Base-by-base conservation (phyloP, 1,139 yeast species). In the Saccharomyces pastorianus region DNA sequence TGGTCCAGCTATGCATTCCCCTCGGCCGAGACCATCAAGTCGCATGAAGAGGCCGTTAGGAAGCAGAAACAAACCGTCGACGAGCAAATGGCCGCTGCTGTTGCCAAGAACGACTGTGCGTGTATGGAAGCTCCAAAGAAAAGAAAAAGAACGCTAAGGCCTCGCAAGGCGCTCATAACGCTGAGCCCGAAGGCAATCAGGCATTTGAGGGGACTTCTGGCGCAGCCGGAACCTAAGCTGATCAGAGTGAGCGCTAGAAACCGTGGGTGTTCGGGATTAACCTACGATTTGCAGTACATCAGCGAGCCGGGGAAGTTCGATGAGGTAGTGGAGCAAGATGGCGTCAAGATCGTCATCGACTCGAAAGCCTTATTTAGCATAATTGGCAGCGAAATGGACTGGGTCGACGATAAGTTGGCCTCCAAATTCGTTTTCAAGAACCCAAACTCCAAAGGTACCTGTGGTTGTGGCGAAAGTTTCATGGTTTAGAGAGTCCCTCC, bases 391-490 rank as follows among this genome's bases (percentile, higher is more conserved):
- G 96, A 90, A 72, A 93, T 93, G 99, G 99, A 93, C 73, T 93
- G 97, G 96, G 77, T 88, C 56, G 98, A 93, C 67, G 97, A 93
- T 68, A 90, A 89, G 71, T 76, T 93, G 60, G 82, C 91, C 41
- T 84, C 95, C 17, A 81, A 95, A 67, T 93, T 93, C 70, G 89
- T 93, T 41, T 93, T 93, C 76, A 84, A 80, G 71, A 93, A 93
- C 71, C 99, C 99, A 58, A 93, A 93, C 72, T 86, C 96, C 50
- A 93, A 91, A 75, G 98, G 98, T 32, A 88, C 96, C 53, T 93
- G 99, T 73, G 99, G 99, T 17, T 93, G 99, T 71, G 99, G 98
- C 55, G 99, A 93, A 73, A 88, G 96, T 6, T 93, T 93, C 71
- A 46, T 26, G 47, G 29, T 25, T 25, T 46, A 46, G 6, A 44